These are phyloP conservation scores for Vigna radiata DNA, from an alignment of 306 rosid genomes.

Conservation along the genomic window DNA sequence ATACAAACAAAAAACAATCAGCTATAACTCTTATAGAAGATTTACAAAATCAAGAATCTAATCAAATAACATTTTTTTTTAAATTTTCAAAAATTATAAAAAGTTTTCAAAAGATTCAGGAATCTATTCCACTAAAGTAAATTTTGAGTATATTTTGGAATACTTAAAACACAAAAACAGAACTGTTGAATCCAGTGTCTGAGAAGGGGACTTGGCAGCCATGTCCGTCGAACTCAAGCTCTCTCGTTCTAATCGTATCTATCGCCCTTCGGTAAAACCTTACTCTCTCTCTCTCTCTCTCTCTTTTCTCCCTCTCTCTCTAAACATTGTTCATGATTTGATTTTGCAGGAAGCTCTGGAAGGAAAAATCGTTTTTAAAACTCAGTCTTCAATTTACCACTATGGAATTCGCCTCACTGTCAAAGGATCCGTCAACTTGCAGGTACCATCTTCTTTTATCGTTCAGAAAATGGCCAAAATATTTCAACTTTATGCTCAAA, in stretches of 20 bases:
- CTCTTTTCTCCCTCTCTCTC: not conserved
- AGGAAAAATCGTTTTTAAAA: slow-evolving; percentile 70
- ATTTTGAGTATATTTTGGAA: too few species aligned
- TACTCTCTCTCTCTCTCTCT: not conserved
- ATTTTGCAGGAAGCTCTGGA: slow-evolving; percentile 72
- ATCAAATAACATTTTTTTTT: too few species aligned
- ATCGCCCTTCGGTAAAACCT: slow-evolving; percentile 76
- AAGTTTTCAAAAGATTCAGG: too few species aligned
- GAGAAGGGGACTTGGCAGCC: slow-evolving; percentile 26
- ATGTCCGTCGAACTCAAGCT: slow-evolving; percentile 85
- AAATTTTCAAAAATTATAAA: too few species aligned
- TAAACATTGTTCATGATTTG: slow-evolving; percentile 15
- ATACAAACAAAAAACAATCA: too few species aligned
- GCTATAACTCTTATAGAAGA: too few species aligned
- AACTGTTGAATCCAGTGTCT: not conserved
- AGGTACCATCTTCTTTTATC: slow-evolving; percentile 55
- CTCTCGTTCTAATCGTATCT: slow-evolving; percentile 74
- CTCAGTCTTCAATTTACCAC: slow-evolving; percentile 77
- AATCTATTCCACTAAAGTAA: too few species aligned
- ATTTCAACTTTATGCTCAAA: slow-evolving; percentile 4
- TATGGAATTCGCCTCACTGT: slow-evolving; percentile 72
- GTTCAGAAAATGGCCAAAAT: slow-evolving; percentile 19
- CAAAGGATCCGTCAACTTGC: slow-evolving; percentile 85
- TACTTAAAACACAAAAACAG: not conserved
- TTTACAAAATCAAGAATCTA: too few species aligned